phyloP scores from a whole-genome alignment of 352 stramenopile species.

The Phytopythium cucurbitacearum region DNA sequence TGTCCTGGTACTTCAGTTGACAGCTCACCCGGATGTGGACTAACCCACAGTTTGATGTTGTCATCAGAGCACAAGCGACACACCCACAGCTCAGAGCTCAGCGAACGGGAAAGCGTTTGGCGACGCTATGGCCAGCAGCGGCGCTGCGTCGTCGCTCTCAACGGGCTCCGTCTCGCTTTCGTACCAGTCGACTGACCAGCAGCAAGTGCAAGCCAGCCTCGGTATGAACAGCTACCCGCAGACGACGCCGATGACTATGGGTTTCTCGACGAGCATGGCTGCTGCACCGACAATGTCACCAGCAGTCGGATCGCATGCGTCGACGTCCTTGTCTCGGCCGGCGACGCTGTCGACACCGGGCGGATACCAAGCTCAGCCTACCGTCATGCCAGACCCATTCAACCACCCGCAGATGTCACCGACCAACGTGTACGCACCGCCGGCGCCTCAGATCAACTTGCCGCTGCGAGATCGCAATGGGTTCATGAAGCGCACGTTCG shows the following conservation, averaged over 20 bases:
- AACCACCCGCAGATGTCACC: slow-evolving; percentile 32
- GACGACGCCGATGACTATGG: slow-evolving; percentile 27
- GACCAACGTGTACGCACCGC: slow-evolving; percentile 20
- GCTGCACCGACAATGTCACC: background rate
- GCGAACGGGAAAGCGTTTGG: background rate
- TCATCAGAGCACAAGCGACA: slow-evolving; percentile 4
- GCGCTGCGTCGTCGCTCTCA: slow-evolving; percentile 9
- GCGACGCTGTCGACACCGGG: slow-evolving; percentile 3
- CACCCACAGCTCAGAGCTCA: slow-evolving; percentile 1
- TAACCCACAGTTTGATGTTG: background rate
- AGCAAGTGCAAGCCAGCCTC: slow-evolving; percentile 3
- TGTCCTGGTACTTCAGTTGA: background rate
- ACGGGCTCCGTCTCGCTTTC: slow-evolving; percentile 21
- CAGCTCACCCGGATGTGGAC: too few species aligned
- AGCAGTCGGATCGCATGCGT: background rate
- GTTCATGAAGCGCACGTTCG: slow-evolving; percentile 45
- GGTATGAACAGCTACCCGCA: slow-evolving; percentile 17
- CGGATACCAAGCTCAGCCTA: slow-evolving; percentile 2
- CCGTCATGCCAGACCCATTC: slow-evolving; percentile 24
- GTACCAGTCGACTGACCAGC: slow-evolving; percentile 21
- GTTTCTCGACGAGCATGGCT: slow-evolving; percentile 11
- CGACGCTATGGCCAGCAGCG: background rate
- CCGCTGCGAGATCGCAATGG: slow-evolving; percentile 52
- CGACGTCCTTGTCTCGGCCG: background rate
- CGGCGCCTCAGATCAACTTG: slow-evolving; percentile 47